Evolutionary conservation across 2,329 filamentous ascomycete genomes (phyloP).

Genomic region (Botrytis cinerea): DNA sequence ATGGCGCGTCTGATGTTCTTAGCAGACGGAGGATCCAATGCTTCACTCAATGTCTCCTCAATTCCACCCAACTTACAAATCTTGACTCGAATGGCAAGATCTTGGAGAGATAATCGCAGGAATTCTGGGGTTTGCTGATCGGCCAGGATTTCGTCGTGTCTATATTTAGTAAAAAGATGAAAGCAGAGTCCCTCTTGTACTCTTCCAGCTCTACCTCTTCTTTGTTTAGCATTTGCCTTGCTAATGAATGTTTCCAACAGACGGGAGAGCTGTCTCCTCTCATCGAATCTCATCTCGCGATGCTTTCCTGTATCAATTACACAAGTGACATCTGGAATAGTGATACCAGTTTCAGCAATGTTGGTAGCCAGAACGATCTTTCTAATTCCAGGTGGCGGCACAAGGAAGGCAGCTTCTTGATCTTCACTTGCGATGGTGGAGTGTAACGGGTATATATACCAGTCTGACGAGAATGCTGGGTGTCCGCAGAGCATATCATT

Average conservation of each 20-base stretch:
- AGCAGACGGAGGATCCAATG: constrained; percentile 83
- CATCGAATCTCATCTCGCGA: constrained; percentile 96
- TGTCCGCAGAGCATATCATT: constrained; percentile 84
- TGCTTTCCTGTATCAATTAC: constrained; percentile 97
- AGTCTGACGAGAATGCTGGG: constrained; percentile 71
- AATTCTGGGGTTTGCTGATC: constrained; percentile 97
- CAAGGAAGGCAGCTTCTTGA: constrained; percentile 86
- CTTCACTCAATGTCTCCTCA: constrained; percentile 83
- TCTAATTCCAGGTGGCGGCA: constrained; percentile 77
- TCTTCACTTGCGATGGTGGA: constrained; percentile 96
- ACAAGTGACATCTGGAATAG: constrained; percentile 95
- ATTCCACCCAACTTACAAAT: constrained; percentile 95
- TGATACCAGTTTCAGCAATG: constrained; percentile 98
- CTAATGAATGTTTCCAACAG: constrained; percentile 96
- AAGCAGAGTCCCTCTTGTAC: constrained; percentile 95
- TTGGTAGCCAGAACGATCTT: constrained; percentile 98
- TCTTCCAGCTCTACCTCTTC: constrained; percentile 88
- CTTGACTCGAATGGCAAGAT: constrained; percentile 93
- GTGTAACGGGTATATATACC: constrained; percentile 88
- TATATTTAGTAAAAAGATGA: constrained; percentile 88
- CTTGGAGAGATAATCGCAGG: constrained; percentile 88
- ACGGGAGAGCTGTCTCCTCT: constrained; percentile 84
- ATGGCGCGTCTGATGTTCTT: constrained; percentile 94
- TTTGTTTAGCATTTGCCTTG: constrained; percentile 91
- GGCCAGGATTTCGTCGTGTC: constrained; percentile 81